phyloP scores from a whole-genome alignment of 2,329 filamentous ascomycete species.

The Bipolaris oryzae region DNA sequence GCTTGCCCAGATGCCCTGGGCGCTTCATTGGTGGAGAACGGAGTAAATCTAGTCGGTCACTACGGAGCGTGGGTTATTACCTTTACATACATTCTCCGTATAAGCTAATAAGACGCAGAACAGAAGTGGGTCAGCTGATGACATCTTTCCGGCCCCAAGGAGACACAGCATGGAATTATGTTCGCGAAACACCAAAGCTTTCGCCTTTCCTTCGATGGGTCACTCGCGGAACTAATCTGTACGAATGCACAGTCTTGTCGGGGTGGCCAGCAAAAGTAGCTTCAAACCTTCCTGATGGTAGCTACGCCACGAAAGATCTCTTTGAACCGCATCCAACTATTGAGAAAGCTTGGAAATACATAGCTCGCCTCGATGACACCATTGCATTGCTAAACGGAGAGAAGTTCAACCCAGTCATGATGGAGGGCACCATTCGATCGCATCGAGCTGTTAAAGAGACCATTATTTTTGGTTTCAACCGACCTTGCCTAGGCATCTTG shows the following conservation, averaged over 20 bases:
- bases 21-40: slow-evolving; percentile 57
- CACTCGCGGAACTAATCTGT: slow-evolving; percentile 48
- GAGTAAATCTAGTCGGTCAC: slow-evolving; percentile 62
- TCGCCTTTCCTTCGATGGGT: slow-evolving; percentile 52
- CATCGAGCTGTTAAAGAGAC: slow-evolving; percentile 61
- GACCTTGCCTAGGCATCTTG: slow-evolving; percentile 59
- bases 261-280: slow-evolving; percentile 47
- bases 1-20: slow-evolving; percentile 65
- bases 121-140: slow-evolving; percentile 69
- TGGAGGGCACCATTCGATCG: slow-evolving; percentile 62
- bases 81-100: neutral
- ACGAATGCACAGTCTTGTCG: slow-evolving; percentile 46
- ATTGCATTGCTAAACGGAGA: slow-evolving; percentile 58
- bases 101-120: slow-evolving; percentile 47
- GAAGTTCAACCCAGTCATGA: slow-evolving; percentile 56
- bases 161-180: slow-evolving; percentile 67
- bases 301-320: slow-evolving; percentile 48
- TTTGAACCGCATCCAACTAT: slow-evolving; percentile 55
- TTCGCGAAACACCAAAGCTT: slow-evolving; percentile 52
- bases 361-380: slow-evolving; percentile 55
- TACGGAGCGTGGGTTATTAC: slow-evolving; percentile 57
- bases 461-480: slow-evolving; percentile 62
- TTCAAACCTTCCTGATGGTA: slow-evolving; percentile 27
- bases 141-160: slow-evolving; percentile 60
- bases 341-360: slow-evolving; percentile 54